Evolutionary conservation across 2,329 filamentous ascomycete genomes (phyloP), one percentile per base, ranked within the genome.

Genomic region (Colletotrichum eleusines): DNA sequence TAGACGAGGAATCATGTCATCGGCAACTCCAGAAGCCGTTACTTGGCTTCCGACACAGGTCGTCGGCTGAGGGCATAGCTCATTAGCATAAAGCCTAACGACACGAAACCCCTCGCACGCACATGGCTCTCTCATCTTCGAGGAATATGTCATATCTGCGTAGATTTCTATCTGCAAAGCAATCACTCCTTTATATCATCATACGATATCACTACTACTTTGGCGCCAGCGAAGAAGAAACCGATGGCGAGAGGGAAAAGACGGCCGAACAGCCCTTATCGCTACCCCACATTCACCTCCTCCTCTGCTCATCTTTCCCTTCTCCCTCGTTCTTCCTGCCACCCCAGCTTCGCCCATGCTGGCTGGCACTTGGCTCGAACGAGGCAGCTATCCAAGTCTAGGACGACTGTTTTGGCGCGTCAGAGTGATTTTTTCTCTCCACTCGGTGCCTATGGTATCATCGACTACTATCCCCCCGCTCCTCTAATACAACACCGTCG

Each of bases 381-480:
- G 33, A n/a, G 44, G 50, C 44, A 46, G 50, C 53, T 68, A 68
- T 66, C 64, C 64, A 62, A 71, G 60, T 23, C 18, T 38, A 33
- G 57, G 38, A 18, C 58, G 26, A 18, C 51, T 48, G 54, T 50
- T 38, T 42, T 38, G 40, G 54, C 57, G 61, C 48, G 23, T 31
- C 26, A 48, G 26, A 23, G 51, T n/a, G 63, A 18, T 20, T 53
- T 53, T 35, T 58, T 16, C n/a, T 44, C 42, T 18, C 42, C 35
- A 33, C 38, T 54, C 48, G 20, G 53, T 67, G 66, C 61, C 50
- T 58, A 61, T 72, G 71, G 71, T 72, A 72, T 72, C 71, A 72
- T 72, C 67, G 28, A 64, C 66, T 66, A 38, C 28, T 46, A 7
- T 4, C 14, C 14, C 53, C 46, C 53, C 2, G 11, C 40, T 33